Evolutionary conservation across 192 early-diverging fungal genomes (phyloP).

Genomic region (Geosiphon pyriformis): DNA sequence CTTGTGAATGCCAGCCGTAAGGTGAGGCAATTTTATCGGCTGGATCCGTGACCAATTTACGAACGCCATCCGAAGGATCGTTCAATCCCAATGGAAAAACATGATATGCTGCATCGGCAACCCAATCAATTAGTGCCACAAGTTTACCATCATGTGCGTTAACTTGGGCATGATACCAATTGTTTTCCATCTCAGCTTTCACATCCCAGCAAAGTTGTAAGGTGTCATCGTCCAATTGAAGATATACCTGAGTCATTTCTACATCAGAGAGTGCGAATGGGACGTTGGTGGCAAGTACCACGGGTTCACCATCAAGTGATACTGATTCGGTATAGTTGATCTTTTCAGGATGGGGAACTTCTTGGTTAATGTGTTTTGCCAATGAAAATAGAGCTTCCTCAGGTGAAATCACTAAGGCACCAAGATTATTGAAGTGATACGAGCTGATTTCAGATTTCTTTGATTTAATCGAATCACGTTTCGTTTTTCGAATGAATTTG

Average conservation of each 20-base stretch:
- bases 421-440: neutral
- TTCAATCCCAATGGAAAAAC: conserved; percentile 76
- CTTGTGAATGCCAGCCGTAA: conserved; percentile 71
- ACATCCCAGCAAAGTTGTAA: conserved; percentile 80
- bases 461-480: no score
- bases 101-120: conserved; percentile 67
- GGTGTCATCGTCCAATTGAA: conserved; percentile 50
- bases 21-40: conserved; percentile 53
- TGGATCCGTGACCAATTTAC: conserved; percentile 49
- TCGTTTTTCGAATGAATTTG: neutral
- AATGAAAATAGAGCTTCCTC: conserved; percentile 62
- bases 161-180: conserved; percentile 77
- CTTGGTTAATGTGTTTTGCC: conserved; percentile 51
- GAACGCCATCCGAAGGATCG: conserved; percentile 69
- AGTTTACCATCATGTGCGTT: conserved; percentile 56
- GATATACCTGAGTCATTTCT: conserved; percentile 57
- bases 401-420: conserved; percentile 28
- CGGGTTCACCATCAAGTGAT: conserved; percentile 35
- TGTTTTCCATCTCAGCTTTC: conserved; percentile 67
- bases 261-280: conserved; percentile 50
- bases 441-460: neutral
- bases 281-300: conserved; percentile 41
- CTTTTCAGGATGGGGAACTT: conserved; percentile 41
- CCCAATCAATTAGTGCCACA: conserved; percentile 80
- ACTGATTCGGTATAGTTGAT: conserved; percentile 34